A percentile compares a stretch with the other conserved stretches of the same genome.
Evolutionary conservation across 352 stramenopile genomes (phyloP).

Genomic region (Pythium periplocum): DNA sequence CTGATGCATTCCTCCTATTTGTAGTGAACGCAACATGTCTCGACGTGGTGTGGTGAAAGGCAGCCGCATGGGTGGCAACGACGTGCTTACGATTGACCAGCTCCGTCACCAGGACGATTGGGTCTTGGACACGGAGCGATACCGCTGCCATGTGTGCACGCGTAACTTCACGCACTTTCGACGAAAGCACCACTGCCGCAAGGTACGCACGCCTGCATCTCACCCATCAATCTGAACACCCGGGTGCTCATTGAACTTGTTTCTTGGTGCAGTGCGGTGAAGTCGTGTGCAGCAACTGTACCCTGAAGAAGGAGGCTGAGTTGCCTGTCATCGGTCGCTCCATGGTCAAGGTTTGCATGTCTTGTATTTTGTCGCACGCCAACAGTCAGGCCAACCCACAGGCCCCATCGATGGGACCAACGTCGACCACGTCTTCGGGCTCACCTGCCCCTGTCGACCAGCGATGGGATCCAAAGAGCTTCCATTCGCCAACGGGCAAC

Average conservation of each 20-base stretch:
- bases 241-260: neutral
- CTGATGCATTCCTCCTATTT: too few species aligned
- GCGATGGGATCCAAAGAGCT: slow-evolving; percentile 73
- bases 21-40: slow-evolving; percentile 38
- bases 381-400: slow-evolving; percentile 76
- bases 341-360: slow-evolving; percentile 86
- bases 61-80: slow-evolving; percentile 66
- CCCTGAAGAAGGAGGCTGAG: slow-evolving; percentile 83
- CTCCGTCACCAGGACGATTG: slow-evolving; percentile 85
- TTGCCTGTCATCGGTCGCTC: slow-evolving; percentile 80
- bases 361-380: slow-evolving; percentile 82
- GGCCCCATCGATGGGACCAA: slow-evolving; percentile 28
- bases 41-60: slow-evolving; percentile 59
- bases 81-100: slow-evolving; percentile 87
- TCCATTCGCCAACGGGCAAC: slow-evolving; percentile 75
- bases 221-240: too few species aligned
- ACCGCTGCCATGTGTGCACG: slow-evolving; percentile 86
- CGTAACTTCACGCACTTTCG: slow-evolving; percentile 86
- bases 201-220: slow-evolving; percentile 30
- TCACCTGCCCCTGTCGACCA: slow-evolving; percentile 45
- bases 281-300: slow-evolving; percentile 85
- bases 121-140: slow-evolving; percentile 84
- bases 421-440: slow-evolving; percentile 31
- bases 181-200: slow-evolving; percentile 87
- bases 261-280: slow-evolving; percentile 60